Conservation (phyloP, 2,329 filamentous ascomycete genomes). For the Beauveria caledonica region DNA sequence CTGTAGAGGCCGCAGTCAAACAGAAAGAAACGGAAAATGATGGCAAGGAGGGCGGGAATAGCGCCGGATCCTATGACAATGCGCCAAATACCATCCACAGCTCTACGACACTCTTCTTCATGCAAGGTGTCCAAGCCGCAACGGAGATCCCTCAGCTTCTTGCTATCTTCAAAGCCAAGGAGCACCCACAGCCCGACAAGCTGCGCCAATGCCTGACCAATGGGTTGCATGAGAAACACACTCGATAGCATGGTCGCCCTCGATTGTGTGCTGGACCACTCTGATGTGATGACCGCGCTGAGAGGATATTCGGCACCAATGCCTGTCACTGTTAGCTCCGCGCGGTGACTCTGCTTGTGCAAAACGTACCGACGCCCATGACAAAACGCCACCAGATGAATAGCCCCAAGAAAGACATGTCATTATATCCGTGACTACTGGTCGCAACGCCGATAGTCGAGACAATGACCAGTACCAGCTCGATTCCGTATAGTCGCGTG, state of each 20-base stretch:
- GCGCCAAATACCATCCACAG: conserved; percentile 55
- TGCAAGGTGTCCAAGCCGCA: conserved; percentile 39
- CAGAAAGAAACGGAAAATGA: conserved; percentile 58
- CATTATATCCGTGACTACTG: conserved; percentile 39
- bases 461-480: conserved; percentile 46
- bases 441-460: conserved; percentile 50
- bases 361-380: conserved; percentile 39
- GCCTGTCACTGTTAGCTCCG: conserved; percentile 26
- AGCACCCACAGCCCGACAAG: conserved; percentile 49
- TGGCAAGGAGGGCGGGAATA: conserved; percentile 54
- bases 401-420: conserved; percentile 41
- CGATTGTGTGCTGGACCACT: conserved; percentile 56
- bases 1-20: conserved; percentile 59
- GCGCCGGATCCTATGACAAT: conserved; percentile 59
- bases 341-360: neutral
- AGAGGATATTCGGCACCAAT: conserved; percentile 64
- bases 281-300: conserved; percentile 58
- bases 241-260: conserved; percentile 59
- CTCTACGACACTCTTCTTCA: conserved; percentile 36
- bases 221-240: conserved; percentile 62
- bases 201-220: conserved; percentile 58
- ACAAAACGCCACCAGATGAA: conserved; percentile 48
- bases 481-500: conserved; percentile 47
- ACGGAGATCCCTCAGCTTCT: conserved; percentile 34
- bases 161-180: conserved; percentile 35